Base-by-base conservation (phyloP, 768 basidiomycete species). In the Termitomyces sp. region DNA sequence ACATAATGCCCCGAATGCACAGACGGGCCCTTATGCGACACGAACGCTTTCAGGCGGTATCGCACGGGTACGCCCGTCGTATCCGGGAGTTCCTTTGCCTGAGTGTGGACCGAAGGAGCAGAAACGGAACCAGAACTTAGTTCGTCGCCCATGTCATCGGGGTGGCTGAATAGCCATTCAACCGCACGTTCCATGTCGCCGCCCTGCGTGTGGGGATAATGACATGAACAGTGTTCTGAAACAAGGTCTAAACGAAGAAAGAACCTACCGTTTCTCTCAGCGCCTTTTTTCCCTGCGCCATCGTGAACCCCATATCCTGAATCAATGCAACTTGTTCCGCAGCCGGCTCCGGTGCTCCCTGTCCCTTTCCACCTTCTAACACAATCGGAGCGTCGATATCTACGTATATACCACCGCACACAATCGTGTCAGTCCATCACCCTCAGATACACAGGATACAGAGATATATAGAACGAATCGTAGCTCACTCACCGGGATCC, bases 1-100 rank as follows among this genome's bases (percentile, higher is more conserved):
- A 96, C 92, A 68, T 97, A 96, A 67, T 94, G 96, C 0, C 90
- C 96, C 0, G 94, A 96, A 70, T 98, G 96, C 31, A 96, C 94
- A 0, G 92, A 95, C 0, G 92, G 91, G 0, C 96, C 96, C 69
- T 97, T 98, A 79, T 99, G 96, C 54, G 95, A 97, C 68, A 99
- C 87, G 77, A 98, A 99, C 9, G 92, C 94, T 70, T 94, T 91
- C 34, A 99, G 83, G 34, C 79, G 77, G 76, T 93, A 99, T 14
- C 76, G 75, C 5, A 88, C 94, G 0, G 96, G 96, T 0, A 94
- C 79, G 2, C 69, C 67, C 3, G 77, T 75, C 34, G 85, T 81
- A 25, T 93, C 92, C 0, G 73, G 72, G 0, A 76, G 32, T 1
- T 20, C 57, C 34, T 60, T 59, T 1, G 67, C 38, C 10, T 64